A percentile compares a stretch with the other conserved stretches of the same genome.
These are phyloP conservation scores for Cocos nucifera DNA, from an alignment of 176 grass and related monocot genomes.

Conservation along the genomic window DNA sequence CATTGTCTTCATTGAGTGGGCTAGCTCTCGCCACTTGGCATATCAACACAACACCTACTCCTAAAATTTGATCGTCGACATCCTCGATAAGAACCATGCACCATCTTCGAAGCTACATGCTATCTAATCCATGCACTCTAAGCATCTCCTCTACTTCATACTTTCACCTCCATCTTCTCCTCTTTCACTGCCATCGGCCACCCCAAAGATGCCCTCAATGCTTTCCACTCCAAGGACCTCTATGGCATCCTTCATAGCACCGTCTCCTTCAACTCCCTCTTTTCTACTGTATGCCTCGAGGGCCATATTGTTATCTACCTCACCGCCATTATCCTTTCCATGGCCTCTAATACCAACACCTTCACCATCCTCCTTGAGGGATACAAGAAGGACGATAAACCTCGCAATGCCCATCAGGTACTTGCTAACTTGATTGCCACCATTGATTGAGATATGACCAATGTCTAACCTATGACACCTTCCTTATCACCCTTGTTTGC, in stretches of 20 bases:
- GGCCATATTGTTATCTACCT: conserved; percentile 32
- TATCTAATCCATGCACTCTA: conserved; percentile 47
- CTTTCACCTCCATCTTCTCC: conserved; percentile 66
- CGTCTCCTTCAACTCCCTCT: conserved; percentile 52
- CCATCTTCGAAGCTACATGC: conserved; percentile 50
- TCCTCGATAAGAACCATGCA: conserved; percentile 59
- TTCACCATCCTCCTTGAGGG: conserved; percentile 82
- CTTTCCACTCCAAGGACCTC: conserved; percentile 25
- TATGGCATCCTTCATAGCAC: conserved; percentile 43
- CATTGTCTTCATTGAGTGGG: conserved; percentile 71
- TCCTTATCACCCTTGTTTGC: conserved; percentile 46
- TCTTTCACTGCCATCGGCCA: conserved; percentile 28
- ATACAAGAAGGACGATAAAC: conserved; percentile 40
- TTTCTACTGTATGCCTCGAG: conserved; percentile 60
- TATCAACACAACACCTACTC: conserved; percentile 61
- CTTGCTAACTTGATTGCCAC: conserved; percentile 58
- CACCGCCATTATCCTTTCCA: conserved; percentile 18
- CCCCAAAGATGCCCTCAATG: conserved; percentile 9
- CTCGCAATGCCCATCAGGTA: conserved; percentile 42
- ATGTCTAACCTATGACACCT: conserved; percentile 65
- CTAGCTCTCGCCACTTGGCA: conserved; percentile 39
- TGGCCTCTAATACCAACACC: conserved; percentile 46
- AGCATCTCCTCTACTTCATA: conserved; percentile 51
- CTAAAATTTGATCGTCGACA: conserved; percentile 74
- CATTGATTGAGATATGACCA: conserved; percentile 40